Evolutionary conservation across 2,329 filamentous ascomycete genomes (phyloP), one percentile per base, ranked within the genome.

Genomic region (Stagonosporopsis rhizophila): DNA sequence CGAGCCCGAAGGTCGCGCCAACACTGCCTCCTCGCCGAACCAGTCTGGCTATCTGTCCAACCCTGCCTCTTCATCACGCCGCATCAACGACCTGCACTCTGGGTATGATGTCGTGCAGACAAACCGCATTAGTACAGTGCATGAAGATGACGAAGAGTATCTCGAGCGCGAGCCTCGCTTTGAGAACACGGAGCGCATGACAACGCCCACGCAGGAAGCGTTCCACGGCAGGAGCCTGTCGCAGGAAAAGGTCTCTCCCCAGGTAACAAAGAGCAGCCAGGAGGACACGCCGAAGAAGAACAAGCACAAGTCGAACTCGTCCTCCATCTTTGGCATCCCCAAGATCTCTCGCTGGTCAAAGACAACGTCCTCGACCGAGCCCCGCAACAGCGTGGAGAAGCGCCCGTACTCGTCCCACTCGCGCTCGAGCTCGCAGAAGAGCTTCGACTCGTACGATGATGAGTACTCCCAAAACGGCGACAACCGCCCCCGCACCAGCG

Each of bases 281-380:
- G 92, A 96, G 60, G 91, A 92, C 59, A 96, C 91, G 0, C 91
- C 92, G 11, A 76, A 82, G 62, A 76, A 82, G 62, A 91, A 90
- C 75, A 97, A 96, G 79, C 90, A 96, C 79, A 96, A 96, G 75
- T 94, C 91, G 1, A 89, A 85, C 71, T 87, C 87, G 55, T 95
- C 92, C 0, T 91, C 90, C 0, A 82, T 87, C 81, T 90, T 96
- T 52, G 78, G 77, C 44, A 77, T 79, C 59, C 92, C 93, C 22
- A 97, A 96, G 80, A 93, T 96, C 60, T 98, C 95, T 6, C 87
- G 95, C 39, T 99, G 95, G 95, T 98, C 94, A 0, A 95, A 96
- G 78, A 98, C 94, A 2, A 99, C 95, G 0, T 86, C 93, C 4
- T 96, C 92, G 0, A 96, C 92, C 58, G 87, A 92, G 39, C 88